Base-by-base conservation (phyloP, 2,329 filamentous ascomycete genomes). In the Chrysoporthe puriensis region DNA sequence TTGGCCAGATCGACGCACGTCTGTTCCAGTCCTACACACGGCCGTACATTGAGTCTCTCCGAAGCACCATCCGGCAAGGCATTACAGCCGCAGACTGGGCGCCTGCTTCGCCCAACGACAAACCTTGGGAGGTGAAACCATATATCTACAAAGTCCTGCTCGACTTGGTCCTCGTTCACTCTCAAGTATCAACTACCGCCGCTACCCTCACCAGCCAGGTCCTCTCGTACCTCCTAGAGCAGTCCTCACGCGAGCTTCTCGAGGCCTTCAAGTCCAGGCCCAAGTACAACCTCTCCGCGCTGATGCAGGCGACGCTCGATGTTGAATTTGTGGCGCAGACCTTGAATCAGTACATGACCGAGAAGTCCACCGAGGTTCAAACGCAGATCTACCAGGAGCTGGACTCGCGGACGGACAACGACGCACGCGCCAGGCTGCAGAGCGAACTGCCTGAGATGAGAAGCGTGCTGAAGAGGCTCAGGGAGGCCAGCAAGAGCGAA, bases 251-350 rank as follows among this genome's bases (percentile, higher is more conserved):
- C 6, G 90, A 94, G 70, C 88, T 98, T n/a, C 88, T 97, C 18
- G 86, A 90, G 40, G 90, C 93, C 0, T 97, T 98, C 83, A 82
- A 81, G 83, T 86, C 77, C 46, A 88, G 90, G 7, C 78, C 84
- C 4, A 83, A 83, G 26, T 98, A 96, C 79, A 86, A 89, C 1
- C 88, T 99, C 0, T 84, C 91, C 5, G 90, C 92, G 7, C 86
- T 99, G 62, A 97, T 98, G 90, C 96, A 99, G 80, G 96, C 96
- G 1, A 99, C 96, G 0, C 87, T 99, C 1, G 96, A 99, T 75
- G 94, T 97, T 1, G 96, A 99, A 79, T 98, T 99, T 76, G 90
- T 98, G 67, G 93, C 94, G 0, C 96, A 99, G 81, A 97, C 95
- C 5, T 85, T 99, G 44, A 92, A 88, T 69, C 90, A 94, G 73